Evolutionary conservation across 2,329 filamentous ascomycete species (phyloP).

Genomic region (Cladobotryum protrusum): DNA sequence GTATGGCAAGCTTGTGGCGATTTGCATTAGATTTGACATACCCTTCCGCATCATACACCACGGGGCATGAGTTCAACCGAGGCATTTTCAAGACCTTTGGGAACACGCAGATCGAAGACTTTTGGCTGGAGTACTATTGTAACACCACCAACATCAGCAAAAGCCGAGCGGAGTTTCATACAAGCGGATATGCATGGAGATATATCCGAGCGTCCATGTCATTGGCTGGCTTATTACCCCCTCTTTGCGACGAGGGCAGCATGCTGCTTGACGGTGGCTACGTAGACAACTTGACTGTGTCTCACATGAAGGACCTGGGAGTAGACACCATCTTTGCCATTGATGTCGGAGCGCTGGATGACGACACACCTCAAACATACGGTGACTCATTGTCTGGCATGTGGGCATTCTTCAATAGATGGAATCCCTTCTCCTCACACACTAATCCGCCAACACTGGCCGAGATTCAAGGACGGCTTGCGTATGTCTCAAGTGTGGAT

Average conservation of each 20-base stretch:
- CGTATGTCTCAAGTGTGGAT: slow-evolving; percentile 92
- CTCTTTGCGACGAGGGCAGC: slow-evolving; percentile 91
- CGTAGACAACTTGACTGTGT: slow-evolving; percentile 92
- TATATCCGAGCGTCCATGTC: slow-evolving; percentile 98
- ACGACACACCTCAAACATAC: slow-evolving; percentile 84
- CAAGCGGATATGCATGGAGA: slow-evolving; percentile 93
- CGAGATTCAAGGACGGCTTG: slow-evolving; percentile 90
- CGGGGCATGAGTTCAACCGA: slow-evolving; percentile 96
- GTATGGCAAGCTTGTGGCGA: slow-evolving; percentile 99
- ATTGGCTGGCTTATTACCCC: slow-evolving; percentile 83
- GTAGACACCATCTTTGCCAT: slow-evolving; percentile 93
- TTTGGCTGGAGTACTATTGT: slow-evolving; percentile 98
- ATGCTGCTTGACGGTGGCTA: slow-evolving; percentile 97
- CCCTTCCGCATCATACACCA: slow-evolving; percentile 93
- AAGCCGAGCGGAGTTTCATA: slow-evolving; percentile 85
- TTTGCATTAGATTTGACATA: slow-evolving; percentile 95
- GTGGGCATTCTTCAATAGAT: slow-evolving; percentile 91
- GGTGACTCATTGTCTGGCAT: slow-evolving; percentile 91
- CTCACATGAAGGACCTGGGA: slow-evolving; percentile 92
- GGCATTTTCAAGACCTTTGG: slow-evolving; percentile 99
- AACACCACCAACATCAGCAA: slow-evolving; percentile 99
- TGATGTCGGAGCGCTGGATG: slow-evolving; percentile 88
- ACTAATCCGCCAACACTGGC: slow-evolving; percentile 92
- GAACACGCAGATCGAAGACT: slow-evolving; percentile 95
- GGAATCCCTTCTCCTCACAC: slow-evolving; percentile 87